Evolutionary conservation across 768 basidiomycete species (phyloP).

Genomic region (Serendipita sp.): DNA sequence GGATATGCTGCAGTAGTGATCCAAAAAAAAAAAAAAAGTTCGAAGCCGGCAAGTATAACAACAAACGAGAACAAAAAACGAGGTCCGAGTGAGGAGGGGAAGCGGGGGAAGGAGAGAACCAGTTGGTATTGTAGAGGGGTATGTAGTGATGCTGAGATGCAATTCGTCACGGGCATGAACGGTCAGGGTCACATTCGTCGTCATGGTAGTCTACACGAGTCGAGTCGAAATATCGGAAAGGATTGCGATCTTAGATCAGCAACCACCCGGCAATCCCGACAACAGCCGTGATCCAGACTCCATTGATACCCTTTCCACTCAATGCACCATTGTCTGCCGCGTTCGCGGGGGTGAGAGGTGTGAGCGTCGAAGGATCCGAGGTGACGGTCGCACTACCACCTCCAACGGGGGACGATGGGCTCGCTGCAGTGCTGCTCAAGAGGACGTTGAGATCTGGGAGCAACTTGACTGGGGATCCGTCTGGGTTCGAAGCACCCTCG

Average conservation of each 20-base stretch:
- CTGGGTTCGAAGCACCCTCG: conserved; percentile 1
- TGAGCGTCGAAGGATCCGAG: not conserved
- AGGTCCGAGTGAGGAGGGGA: not conserved
- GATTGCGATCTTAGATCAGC: not conserved
- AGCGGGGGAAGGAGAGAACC: not conserved
- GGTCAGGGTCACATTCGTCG: not conserved
- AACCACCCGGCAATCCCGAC: conserved; percentile 2
- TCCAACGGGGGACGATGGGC: not conserved
- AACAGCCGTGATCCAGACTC: conserved; percentile 1
- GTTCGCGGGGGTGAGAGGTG: not conserved
- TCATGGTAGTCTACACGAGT: not conserved
- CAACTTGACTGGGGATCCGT: not conserved
- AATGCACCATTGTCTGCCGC: not conserved
- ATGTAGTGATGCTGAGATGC: not conserved
- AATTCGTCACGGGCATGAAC: not conserved
- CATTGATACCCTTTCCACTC: not conserved
- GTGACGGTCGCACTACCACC: not conserved
- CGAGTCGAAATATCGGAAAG: not conserved
- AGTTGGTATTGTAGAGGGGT: not conserved
- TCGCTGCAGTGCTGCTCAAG: not conserved
- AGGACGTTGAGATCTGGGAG: conserved; percentile 5
- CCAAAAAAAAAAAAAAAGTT: too few relatives aligned
- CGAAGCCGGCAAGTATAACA: too few relatives aligned
- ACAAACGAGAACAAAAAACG: too few relatives aligned
- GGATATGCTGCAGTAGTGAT: too few relatives aligned